Conservation (phyloP, 2,329 filamentous ascomycete species). For the Fusarium anthophilum region DNA sequence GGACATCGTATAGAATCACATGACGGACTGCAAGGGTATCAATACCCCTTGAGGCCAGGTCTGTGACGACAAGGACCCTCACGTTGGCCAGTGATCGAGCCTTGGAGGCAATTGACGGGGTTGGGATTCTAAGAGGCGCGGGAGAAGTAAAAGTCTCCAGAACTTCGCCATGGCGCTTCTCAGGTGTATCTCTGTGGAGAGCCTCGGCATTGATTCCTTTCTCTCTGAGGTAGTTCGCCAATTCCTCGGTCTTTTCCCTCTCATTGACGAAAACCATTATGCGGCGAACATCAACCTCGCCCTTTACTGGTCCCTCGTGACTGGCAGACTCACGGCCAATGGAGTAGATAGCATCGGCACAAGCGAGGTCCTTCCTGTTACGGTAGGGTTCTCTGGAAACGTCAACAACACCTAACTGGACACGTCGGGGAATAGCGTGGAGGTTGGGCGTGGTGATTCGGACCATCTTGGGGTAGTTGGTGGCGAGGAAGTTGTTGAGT, state of each 20-base stretch:
- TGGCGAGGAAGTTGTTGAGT: slow-evolving; percentile 84
- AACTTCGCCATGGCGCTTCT: slow-evolving; percentile 79
- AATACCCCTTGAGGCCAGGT: slow-evolving; percentile 90
- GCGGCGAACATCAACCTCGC: slow-evolving; percentile 75
- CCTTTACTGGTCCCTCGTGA: slow-evolving; percentile 65
- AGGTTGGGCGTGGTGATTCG: slow-evolving; percentile 95
- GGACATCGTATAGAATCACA: slow-evolving; percentile 96
- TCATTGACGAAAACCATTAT: slow-evolving; percentile 98
- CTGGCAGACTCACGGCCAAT: slow-evolving; percentile 80
- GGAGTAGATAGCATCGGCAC: slow-evolving; percentile 93
- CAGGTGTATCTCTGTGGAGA: slow-evolving; percentile 83
- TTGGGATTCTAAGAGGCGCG: slow-evolving; percentile 51
- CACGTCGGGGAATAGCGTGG: slow-evolving; percentile 92
- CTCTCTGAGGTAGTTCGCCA: slow-evolving; percentile 79
- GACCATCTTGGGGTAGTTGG: slow-evolving; percentile 82
- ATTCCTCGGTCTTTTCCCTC: slow-evolving; percentile 84
- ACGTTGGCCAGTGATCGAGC: slow-evolving; percentile 73
- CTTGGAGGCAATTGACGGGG: slow-evolving; percentile 45
- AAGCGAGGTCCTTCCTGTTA: slow-evolving; percentile 92
- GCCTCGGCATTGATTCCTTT: slow-evolving; percentile 92
- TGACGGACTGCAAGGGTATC: slow-evolving; percentile 92
- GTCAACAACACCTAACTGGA: slow-evolving; percentile 93
- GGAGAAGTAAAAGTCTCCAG: slow-evolving; percentile 76
- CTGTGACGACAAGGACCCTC: slow-evolving; percentile 93
- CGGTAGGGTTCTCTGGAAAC: slow-evolving; percentile 92